These are phyloP conservation scores for Ilyonectria robusta DNA, from an alignment of 2,329 filamentous ascomycete species.

Conservation along the genomic window DNA sequence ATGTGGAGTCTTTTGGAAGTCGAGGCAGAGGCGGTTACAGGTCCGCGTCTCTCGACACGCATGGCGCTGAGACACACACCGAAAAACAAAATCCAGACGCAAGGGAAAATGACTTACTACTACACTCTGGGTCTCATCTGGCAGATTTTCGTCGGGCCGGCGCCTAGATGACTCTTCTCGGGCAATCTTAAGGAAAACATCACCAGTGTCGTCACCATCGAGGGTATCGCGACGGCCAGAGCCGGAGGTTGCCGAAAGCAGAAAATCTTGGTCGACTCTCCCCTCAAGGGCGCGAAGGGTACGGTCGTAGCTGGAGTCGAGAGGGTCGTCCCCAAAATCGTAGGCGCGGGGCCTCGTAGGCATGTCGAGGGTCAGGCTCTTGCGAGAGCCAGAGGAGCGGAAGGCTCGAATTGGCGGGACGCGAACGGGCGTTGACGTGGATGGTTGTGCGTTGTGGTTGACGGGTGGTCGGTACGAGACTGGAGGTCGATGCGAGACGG, in stretches of 20 bases:
- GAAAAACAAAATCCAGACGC: conserved; percentile 17
- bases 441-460: conserved; percentile 50
- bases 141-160: conserved; percentile 52
- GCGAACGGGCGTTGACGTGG: conserved; percentile 53
- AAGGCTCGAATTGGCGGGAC: conserved; percentile 70
- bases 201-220: conserved; percentile 68
- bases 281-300: conserved; percentile 68
- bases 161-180: conserved; percentile 64
- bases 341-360: conserved; percentile 61
- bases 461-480: conserved; percentile 64
- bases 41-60: conserved; percentile 26
- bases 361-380: conserved; percentile 69
- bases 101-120: conserved; percentile 60
- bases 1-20: conserved; percentile 13
- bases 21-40: conserved; percentile 14
- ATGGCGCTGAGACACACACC: conserved; percentile 29
- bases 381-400: conserved; percentile 70
- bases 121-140: conserved; percentile 54
- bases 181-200: conserved; percentile 72
- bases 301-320: conserved; percentile 63
- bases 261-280: conserved; percentile 43
- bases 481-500: conserved; percentile 60
- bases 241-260: conserved; percentile 58
- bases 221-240: conserved; percentile 53
- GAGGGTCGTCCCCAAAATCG: conserved; percentile 59